These are phyloP conservation scores for Leptodermis oblonga DNA, from an alignment of 257 asterid genomes.

Conservation along the genomic window DNA sequence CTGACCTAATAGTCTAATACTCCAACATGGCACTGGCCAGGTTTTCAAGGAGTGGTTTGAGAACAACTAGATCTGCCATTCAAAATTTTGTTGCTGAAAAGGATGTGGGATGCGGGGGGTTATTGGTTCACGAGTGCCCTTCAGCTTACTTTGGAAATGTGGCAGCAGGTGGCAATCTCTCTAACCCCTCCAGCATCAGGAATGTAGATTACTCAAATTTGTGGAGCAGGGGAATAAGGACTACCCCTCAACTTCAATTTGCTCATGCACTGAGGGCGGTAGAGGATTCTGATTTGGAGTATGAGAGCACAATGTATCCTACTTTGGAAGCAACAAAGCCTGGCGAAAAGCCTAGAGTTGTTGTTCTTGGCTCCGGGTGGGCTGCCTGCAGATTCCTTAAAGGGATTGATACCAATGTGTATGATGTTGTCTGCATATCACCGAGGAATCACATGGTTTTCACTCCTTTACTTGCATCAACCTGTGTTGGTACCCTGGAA, in stretches of 20 bases:
- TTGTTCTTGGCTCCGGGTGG: constrained; percentile 94
- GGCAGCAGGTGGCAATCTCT: constrained; percentile 17
- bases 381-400: constrained; percentile 94
- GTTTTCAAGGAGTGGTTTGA: constrained; percentile 54
- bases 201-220: constrained; percentile 20
- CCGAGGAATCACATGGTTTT: constrained; percentile 98
- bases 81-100: constrained; percentile 28
- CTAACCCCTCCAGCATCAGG: constrained; percentile 30
- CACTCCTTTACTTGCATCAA: constrained; percentile 93
- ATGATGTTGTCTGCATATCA: constrained; percentile 85
- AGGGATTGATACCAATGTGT: constrained; percentile 64
- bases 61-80: constrained; percentile 40
- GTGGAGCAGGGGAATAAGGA: constrained; percentile 52
- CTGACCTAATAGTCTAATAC: constrained; percentile 4
- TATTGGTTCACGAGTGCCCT: constrained; percentile 22
- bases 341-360: constrained; percentile 88
- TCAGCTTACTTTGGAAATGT: constrained; percentile 19
- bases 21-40: constrained; percentile 66
- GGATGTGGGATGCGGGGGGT: constrained; percentile 21
- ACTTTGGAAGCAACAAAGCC: constrained; percentile 82
- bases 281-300: constrained; percentile 54
- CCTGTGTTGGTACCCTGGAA: constrained; percentile 93
- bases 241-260: constrained; percentile 47
- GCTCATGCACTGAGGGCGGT: constrained; percentile 48
- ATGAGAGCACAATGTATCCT: constrained; percentile 56